A percentile compares a stretch with the other conserved stretches of the same genome.
These are phyloP conservation scores for Aspergillus persii DNA, from an alignment of 2,329 filamentous ascomycete genomes.

Conservation along the genomic window DNA sequence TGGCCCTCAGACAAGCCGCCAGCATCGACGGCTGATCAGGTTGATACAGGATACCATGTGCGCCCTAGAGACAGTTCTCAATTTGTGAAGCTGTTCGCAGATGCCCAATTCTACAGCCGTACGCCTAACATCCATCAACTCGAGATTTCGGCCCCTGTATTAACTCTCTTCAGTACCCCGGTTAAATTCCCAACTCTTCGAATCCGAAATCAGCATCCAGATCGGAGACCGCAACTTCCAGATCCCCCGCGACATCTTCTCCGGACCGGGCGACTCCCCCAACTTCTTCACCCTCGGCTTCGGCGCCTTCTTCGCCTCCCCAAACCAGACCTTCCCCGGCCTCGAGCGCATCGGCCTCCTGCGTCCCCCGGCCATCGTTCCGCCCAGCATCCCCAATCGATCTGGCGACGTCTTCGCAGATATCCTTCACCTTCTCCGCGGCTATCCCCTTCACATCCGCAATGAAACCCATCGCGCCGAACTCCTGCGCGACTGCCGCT, in stretches of 20 bases:
- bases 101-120: constrained; percentile 92
- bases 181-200: constrained; percentile 85
- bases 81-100: constrained; percentile 88
- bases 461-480: constrained; percentile 73
- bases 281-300: constrained; percentile 96
- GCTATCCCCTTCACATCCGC: constrained; percentile 76
- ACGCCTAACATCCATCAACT: constrained; percentile 31
- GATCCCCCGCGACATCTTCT: constrained; percentile 85
- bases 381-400: constrained; percentile 75
- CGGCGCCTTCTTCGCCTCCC: constrained; percentile 78
- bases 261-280: constrained; percentile 79
- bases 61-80: constrained; percentile 76
- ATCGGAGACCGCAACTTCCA: constrained; percentile 86
- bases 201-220: constrained; percentile 81
- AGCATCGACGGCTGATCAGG: neutral
- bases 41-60: constrained; percentile 69
- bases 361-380: constrained; percentile 80
- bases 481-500: constrained; percentile 80
- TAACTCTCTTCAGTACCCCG: constrained; percentile 66
- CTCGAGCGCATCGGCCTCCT: constrained; percentile 75
- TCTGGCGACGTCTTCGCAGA: constrained; percentile 83
- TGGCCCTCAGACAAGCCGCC: neutral
- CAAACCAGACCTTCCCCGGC: constrained; percentile 79
- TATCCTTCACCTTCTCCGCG: constrained; percentile 74
- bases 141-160: neutral